phyloP scores from a whole-genome alignment of 176 grass and related monocot species.

The Calamus simplicifolius region DNA sequence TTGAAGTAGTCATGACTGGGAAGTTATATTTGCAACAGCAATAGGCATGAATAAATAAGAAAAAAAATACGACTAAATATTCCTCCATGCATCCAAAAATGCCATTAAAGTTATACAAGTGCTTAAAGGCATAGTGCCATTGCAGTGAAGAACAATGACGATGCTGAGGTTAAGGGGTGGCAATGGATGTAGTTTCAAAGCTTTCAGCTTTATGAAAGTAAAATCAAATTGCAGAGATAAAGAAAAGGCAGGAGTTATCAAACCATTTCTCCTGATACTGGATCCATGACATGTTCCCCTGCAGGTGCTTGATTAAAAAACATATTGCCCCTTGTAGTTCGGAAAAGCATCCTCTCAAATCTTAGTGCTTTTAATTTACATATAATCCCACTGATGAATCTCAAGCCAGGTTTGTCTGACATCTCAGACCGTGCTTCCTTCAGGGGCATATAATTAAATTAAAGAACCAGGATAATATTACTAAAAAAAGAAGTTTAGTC shows the following conservation, averaged over 20 bases:
- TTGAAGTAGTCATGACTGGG: no score
- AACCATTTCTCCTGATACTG: constrained; percentile 93
- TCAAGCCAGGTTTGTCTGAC: constrained; percentile 63
- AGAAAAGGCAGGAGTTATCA: constrained; percentile 14
- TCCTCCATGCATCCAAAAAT: no score
- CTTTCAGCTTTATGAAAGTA: neutral
- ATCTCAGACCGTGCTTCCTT: constrained; percentile 51
- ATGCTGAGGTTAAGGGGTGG: no score
- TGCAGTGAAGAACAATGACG: no score
- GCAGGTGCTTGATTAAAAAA: constrained; percentile 88
- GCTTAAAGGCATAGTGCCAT: no score
- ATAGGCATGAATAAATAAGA: no score
- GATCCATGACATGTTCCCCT: constrained; percentile 79
- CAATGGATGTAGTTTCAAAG: neutral
- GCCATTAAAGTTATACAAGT: no score
- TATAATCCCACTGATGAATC: constrained; percentile 96
- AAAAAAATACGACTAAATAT: no score
- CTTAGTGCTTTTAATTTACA: constrained; percentile 72
- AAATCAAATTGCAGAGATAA: neutral
- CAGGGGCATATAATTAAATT: constrained; percentile 21
- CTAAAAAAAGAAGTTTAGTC: neutral
- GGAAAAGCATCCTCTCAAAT: constrained; percentile 98
- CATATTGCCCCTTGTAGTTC: constrained; percentile 98
- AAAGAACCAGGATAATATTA: neutral
- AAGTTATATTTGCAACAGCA: no score